Evolutionary conservation across 2,329 filamentous ascomycete species (phyloP), one percentile per base, ranked within the genome.

Genomic region (Magnaporthales sp.): DNA sequence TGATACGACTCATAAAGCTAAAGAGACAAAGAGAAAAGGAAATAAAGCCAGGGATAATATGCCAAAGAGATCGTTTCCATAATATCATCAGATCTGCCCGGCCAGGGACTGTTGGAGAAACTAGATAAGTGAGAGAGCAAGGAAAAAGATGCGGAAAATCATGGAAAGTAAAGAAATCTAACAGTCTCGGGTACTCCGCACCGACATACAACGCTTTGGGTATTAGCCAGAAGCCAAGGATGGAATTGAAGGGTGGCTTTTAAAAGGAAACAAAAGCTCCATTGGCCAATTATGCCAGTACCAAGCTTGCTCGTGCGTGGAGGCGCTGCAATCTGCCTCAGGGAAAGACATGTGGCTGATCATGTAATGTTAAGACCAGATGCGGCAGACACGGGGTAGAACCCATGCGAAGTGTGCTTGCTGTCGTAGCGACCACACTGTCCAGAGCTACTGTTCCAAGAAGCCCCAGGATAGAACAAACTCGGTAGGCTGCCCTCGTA

Each of bases 351-450:
- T 58, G 1, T 46, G 38, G 38, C n/a, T 46, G 38, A 46, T 67
- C 62, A 76, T 3, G 77, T 78, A 73, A 83, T 78, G 69, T 80
- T 79, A 73, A 82, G 79, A 30, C 80, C 80, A 0, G 82, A 80
- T 27, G 82, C 66, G 1, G 75, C 81, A 7, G 81, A 75, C 6
- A 79, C 81, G 2, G 84, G 84, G 68, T 86, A 87, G 69, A 83
- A 85, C 15, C 83, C 84, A 26, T 74, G 75, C 5, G 84, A 84
- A 60, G 75, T 80, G 10, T 80, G 60, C 70, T 85, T 86, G 67
- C 81, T 81, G 66, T 86, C 84, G 69, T 83, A 86, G 10, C 81
- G 79, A 19, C 80, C 80, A 68, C 83, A 83, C 30, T 77, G 77
- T 63, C 63, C 63, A 9, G 63, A 27, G 15, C 27, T 76, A 77